phyloP scores from a whole-genome alignment of 2,329 filamentous ascomycete genomes.

The Tolypocladium tropicale region DNA sequence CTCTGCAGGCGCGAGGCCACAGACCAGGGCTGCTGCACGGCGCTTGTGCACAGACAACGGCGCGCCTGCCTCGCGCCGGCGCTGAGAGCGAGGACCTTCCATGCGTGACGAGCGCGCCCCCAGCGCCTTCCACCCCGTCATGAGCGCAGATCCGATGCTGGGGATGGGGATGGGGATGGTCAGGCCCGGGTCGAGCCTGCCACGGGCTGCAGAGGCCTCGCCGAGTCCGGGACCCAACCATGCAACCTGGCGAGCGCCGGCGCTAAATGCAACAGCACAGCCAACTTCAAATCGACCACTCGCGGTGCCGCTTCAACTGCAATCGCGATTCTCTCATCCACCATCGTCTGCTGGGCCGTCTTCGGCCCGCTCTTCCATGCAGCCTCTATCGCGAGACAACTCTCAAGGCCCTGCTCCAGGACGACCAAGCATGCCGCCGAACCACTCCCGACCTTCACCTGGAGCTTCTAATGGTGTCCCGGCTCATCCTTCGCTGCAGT shows the following conservation, averaged over 20 bases:
- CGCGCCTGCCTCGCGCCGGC: neutral
- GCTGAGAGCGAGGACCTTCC: neutral
- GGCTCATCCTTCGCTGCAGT: neutral
- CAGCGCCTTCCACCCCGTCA: neutral
- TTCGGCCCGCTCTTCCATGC: neutral
- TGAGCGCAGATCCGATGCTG: neutral
- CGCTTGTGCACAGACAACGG: neutral
- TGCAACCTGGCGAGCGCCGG: neutral
- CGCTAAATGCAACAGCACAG: neutral
- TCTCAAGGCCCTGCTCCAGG: neutral
- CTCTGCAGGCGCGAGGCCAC: neutral
- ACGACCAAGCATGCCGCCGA: neutral
- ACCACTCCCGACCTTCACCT: neutral
- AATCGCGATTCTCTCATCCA: neutral
- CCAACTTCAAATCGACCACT: neutral
- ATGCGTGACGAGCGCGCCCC: neutral
- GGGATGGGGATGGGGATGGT: no score
- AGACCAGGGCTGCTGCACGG: neutral
- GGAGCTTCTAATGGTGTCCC: neutral
- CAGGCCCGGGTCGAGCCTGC: neutral
- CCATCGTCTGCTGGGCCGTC: neutral
- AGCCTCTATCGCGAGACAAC: neutral
- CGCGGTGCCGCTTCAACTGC: neutral
- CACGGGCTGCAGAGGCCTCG: neutral
- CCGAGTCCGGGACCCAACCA: neutral